Evolutionary conservation across 2,329 filamentous ascomycete species (phyloP), one percentile per base, ranked within the genome.

Genomic region (Monilinia vaccinii-corymbosi): DNA sequence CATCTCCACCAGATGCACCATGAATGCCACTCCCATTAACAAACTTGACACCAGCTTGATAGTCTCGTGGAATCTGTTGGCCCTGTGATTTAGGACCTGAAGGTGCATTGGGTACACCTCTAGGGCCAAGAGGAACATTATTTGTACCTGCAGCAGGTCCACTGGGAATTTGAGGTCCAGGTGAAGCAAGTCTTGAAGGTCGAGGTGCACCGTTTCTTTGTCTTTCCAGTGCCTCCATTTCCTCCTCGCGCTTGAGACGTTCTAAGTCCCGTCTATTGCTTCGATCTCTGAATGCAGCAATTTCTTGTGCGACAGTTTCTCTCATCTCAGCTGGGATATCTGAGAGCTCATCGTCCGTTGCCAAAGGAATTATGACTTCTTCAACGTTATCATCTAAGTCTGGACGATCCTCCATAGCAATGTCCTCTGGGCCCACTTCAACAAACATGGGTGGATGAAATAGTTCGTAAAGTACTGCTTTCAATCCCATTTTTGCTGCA

Each of bases 261-360:
- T 99, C 94, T 70, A 95, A 77, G 71, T 99, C 94, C 44, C 93
- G 82, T 63, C 88, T 85, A 62, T 86, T 96, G 67, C 93, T 97
- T 23, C 93, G 83, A 66, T 99, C 94, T 65, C 94, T 83, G 77
- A 99, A 99, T 0, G 92, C 89, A 0, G 91, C 86, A 69, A 99
- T 99, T 72, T 99, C 95, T 60, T 87, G 87, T 0, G 94, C 90
- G 18, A 99, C 94, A 0, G 91, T 92, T 71, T 96, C 94, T 28
- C 94, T 86, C 91, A 96, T 95, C 71, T 97, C 94, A 0, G 90
- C 87, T 0, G 94, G 94, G 51, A 99, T 97, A 69, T 99, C 94
- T 23, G 92, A 87, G 48, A 99, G 79, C 70, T 99, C 94, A 70
- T 99, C 95, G 64, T 99, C 94, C 56, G 88, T 83, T 1, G 87